These are phyloP conservation scores for Bolboschoenus planiculmis DNA, from an alignment of 176 grass and related monocot species.

Conservation along the genomic window DNA sequence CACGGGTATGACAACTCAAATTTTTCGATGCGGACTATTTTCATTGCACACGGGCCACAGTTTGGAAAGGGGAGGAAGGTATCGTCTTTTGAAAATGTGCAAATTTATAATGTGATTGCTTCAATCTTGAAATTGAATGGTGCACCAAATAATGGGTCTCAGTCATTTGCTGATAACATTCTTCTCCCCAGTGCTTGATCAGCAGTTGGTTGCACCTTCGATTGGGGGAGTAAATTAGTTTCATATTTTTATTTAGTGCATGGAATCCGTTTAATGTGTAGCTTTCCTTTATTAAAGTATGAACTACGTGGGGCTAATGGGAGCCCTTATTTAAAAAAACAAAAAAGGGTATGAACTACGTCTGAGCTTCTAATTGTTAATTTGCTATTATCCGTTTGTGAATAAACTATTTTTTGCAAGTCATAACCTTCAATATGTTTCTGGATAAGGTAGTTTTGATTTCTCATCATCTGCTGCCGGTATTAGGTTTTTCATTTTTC, in stretches of 20 bases:
- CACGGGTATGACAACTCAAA: slow-evolving; percentile 85
- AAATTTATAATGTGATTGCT: slow-evolving; percentile 84
- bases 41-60: slow-evolving; percentile 61
- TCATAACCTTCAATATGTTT: not conserved
- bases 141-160: slow-evolving; percentile 78
- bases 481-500: not conserved
- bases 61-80: slow-evolving; percentile 59
- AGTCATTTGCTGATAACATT: slow-evolving; percentile 50
- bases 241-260: not conserved
- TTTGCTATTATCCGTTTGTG: not conserved
- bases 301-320: no score
- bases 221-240: not conserved
- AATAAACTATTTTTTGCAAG: not conserved
- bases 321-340: no score
- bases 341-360: not conserved
- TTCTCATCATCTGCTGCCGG: not conserved
- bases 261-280: not conserved
- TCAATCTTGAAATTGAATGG: slow-evolving; percentile 62
- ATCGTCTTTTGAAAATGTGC: slow-evolving; percentile 73
- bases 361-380: not conserved
- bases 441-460: not conserved
- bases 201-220: not conserved
- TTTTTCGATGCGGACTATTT: slow-evolving; percentile 94
- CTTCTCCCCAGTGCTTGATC: slow-evolving; percentile 48
- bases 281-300: not conserved